Base-by-base conservation (phyloP, 1,284 basidiomycete genomes). In the Leccinum variabile region DNA sequence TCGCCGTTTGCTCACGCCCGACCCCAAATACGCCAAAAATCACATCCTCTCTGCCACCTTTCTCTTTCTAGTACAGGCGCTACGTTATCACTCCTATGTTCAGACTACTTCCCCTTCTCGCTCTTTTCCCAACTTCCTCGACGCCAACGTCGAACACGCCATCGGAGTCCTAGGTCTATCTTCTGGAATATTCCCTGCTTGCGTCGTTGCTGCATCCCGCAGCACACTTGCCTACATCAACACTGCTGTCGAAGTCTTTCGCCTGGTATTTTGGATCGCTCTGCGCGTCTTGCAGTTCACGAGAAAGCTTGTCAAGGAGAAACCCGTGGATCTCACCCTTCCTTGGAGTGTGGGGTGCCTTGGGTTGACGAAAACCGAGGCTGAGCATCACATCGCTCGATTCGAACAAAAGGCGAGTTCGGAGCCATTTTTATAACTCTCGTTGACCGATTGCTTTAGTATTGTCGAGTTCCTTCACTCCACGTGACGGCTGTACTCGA, bases 101-200 rank as follows among this genome's bases (percentile, higher is more conserved):
- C 79, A 81, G 62, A 46, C 68, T 28, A 60, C 67, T 5, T 67
- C 65, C 33, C 68, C 67, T 5, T 67, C 65, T 35, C 68, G 65
- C 32, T 73, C 78, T 44, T 81, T 81, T 53, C 67, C 83, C 50
- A 66, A 72, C 41, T 81, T 80, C 54, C 68, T 83, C 50, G 67
- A 72, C 65, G 54, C 63, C 22, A 81, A 80, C 59, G 53, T 62
- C 41, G 63, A 73, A 13, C 65, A 79, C 50, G 64, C 64, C 1
- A 59, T 77, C 22, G 83, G 82, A n/a, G 68, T 86, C 50, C 71
- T 87, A 2, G 85, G 84, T 3, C 85, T 88, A 70, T 88, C 86
- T 6, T 86, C 84, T 25, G 88, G 87, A 18, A 79, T 87, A 59
- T 73, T 89, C 55, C 76, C 84, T 9, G 85, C 87, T 2, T 82